A percentile compares a stretch with the other conserved stretches of the same genome.
Conservation (phyloP, 2,329 filamentous ascomycete genomes). For the Daldinia sp. region DNA sequence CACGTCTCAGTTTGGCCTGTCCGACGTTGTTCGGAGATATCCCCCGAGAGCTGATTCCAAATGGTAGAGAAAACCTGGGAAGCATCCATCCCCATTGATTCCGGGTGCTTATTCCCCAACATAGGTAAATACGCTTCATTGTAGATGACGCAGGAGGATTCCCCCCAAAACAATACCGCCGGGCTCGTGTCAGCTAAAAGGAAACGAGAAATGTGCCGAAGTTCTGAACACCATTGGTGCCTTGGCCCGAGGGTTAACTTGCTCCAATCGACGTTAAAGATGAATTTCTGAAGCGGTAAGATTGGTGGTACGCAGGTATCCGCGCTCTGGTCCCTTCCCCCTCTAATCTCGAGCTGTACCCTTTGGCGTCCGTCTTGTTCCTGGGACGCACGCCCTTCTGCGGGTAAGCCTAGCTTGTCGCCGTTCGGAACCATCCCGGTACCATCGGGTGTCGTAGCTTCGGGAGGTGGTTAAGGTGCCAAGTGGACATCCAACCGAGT, state of each 20-base stretch:
- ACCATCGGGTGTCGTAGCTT: slow-evolving; percentile 12
- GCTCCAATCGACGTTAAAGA: slow-evolving; percentile 50
- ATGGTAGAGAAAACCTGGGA: slow-evolving; percentile 51
- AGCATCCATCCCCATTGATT: slow-evolving; percentile 49
- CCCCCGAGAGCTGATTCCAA: slow-evolving; percentile 42
- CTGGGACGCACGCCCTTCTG: background rate
- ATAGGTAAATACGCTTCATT: slow-evolving; percentile 48
- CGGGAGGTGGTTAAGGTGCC: background rate
- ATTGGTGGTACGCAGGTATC: background rate
- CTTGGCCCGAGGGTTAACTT: slow-evolving; percentile 53
- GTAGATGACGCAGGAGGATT: slow-evolving; percentile 46
- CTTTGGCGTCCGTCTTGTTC: background rate
- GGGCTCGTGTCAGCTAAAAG: slow-evolving; percentile 49
- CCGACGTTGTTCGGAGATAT: slow-evolving; percentile 42
- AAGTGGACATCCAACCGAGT: background rate
- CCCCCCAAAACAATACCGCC: slow-evolving; percentile 49
- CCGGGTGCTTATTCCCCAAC: slow-evolving; percentile 47
- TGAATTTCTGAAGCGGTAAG: slow-evolving; percentile 15
- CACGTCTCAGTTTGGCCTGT: slow-evolving; percentile 39
- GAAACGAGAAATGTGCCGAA: slow-evolving; percentile 50
- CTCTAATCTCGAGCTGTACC: background rate
- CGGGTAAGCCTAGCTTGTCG: background rate
- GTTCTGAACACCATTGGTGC: slow-evolving; percentile 49
- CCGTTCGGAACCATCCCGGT: slow-evolving; percentile 18
- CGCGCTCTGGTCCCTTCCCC: background rate